These are phyloP conservation scores for Botrytis fragariae DNA, from an alignment of 2,329 filamentous ascomycete genomes.

Conservation along the genomic window DNA sequence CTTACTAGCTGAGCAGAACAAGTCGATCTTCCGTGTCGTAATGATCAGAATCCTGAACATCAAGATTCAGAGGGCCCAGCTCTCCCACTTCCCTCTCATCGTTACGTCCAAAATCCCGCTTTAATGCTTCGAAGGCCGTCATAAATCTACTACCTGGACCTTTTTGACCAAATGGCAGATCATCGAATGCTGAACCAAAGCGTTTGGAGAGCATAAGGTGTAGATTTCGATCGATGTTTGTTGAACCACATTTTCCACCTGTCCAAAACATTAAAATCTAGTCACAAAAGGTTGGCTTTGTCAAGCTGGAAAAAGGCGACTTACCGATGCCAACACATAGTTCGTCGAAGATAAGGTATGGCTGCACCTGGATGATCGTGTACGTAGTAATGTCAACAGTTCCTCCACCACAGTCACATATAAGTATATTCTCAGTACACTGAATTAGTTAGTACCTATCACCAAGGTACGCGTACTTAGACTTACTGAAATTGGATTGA, in stretches of 20 bases:
- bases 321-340: constrained; percentile 23
- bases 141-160: constrained; percentile 31
- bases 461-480: too few species aligned
- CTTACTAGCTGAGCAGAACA: constrained; percentile 28
- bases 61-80: constrained; percentile 25
- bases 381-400: constrained; percentile 35
- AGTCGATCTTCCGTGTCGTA: constrained; percentile 25
- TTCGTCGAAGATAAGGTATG: constrained; percentile 28
- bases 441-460: constrained; percentile 10
- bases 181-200: constrained; percentile 27
- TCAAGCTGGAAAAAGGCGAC: too few species aligned
- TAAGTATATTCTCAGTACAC: constrained; percentile 27
- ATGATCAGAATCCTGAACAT: constrained; percentile 23
- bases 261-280: not conserved
- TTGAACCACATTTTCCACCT: constrained; percentile 34
- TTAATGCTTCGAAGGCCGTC: constrained; percentile 24
- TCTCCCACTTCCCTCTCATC: constrained; percentile 22
- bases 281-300: too few species aligned
- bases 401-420: constrained; percentile 34
- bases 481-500: constrained; percentile 20
- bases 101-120: constrained; percentile 26
- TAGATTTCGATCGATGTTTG: constrained; percentile 33
- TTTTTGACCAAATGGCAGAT: constrained; percentile 23
- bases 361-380: constrained; percentile 24
- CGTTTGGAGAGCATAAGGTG: constrained; percentile 26